A percentile compares a stretch with the other conserved stretches of the same genome.
Evolutionary conservation across 495 filamentous ascomycete genomes (phyloP).

Genomic region (Hyaloscypha hepaticicola): DNA sequence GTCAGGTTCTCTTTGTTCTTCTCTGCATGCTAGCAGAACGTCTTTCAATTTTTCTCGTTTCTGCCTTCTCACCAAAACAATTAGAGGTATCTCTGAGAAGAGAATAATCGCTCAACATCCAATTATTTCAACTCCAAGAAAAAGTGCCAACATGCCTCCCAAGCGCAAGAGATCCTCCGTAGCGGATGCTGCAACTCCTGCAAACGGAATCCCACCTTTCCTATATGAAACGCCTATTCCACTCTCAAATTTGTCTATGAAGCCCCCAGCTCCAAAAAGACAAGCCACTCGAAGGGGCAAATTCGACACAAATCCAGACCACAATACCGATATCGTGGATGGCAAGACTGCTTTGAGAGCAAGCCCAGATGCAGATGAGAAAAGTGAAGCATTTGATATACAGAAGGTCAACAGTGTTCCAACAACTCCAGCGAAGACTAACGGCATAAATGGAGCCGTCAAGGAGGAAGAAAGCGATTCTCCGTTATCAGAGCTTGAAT

Average conservation of each 20-base stretch:
- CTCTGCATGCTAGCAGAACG: constrained; percentile 5
- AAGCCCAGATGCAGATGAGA: constrained; percentile 43
- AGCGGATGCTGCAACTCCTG: constrained; percentile 3
- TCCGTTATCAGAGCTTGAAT: constrained; percentile 20
- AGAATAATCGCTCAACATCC: neutral
- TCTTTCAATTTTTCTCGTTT: neutral
- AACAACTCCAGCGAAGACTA: constrained; percentile 8
- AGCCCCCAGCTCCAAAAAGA: constrained; percentile 31
- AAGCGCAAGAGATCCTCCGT: constrained; percentile 27
- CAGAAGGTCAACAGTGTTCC: constrained; percentile 21
- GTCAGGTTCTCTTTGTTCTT: neutral
- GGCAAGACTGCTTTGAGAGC: constrained; percentile 42
- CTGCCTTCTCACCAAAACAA: neutral
- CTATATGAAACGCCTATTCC: constrained; percentile 26
- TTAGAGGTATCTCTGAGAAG: neutral
- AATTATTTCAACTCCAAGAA: neutral
- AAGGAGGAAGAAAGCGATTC: constrained; percentile 19
- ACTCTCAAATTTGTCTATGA: constrained; percentile 23
- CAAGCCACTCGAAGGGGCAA: constrained; percentile 24
- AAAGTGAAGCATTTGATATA: constrained; percentile 35
- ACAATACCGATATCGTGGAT: constrained; percentile 43
- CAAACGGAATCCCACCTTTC: constrained; percentile 4
- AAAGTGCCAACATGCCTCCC: constrained; percentile 17
- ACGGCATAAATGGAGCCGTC: constrained; percentile 1
- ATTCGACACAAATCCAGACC: constrained; percentile 40